Conservation (phyloP, 1,139 yeast species). For the Sugiyamaella sp. region DNA sequence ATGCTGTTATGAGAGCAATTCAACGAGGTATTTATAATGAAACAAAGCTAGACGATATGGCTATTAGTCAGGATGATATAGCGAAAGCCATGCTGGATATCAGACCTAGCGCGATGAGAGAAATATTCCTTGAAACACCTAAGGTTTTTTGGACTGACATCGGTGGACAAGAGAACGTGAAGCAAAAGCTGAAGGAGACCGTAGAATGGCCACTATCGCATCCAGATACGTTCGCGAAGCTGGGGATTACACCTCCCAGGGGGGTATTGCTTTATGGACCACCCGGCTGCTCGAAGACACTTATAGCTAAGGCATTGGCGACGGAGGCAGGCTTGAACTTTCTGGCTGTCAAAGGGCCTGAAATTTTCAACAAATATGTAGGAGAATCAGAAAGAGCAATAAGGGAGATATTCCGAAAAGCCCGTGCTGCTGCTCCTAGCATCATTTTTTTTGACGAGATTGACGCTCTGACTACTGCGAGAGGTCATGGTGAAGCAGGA, state of each 20-base stretch:
- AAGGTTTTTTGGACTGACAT: slow-evolving; percentile 92
- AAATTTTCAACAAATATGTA: slow-evolving; percentile 88
- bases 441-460: slow-evolving; percentile 94
- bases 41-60: slow-evolving; percentile 45
- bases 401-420: slow-evolving; percentile 86
- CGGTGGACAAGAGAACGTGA: slow-evolving; percentile 89
- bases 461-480: slow-evolving; percentile 82
- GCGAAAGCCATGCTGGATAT: slow-evolving; percentile 71
- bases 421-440: slow-evolving; percentile 91
- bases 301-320: slow-evolving; percentile 93
- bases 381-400: slow-evolving; percentile 93
- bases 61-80: slow-evolving; percentile 55
- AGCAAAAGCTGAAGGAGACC: slow-evolving; percentile 79
- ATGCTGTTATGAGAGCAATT: slow-evolving; percentile 84
- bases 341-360: slow-evolving; percentile 94
- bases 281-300: slow-evolving; percentile 94
- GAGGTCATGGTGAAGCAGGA: slow-evolving; percentile 69
- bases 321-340: slow-evolving; percentile 93
- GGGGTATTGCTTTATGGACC: slow-evolving; percentile 93
- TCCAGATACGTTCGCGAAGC: slow-evolving; percentile 66
- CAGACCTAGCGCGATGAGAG: slow-evolving; percentile 96
- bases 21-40: slow-evolving; percentile 54
- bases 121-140: slow-evolving; percentile 90
- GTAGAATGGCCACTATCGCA: slow-evolving; percentile 91
- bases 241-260: slow-evolving; percentile 90